Evolutionary conservation across 148 eudicot species (phyloP).

Genomic region (Chenopodium berlandieri): DNA sequence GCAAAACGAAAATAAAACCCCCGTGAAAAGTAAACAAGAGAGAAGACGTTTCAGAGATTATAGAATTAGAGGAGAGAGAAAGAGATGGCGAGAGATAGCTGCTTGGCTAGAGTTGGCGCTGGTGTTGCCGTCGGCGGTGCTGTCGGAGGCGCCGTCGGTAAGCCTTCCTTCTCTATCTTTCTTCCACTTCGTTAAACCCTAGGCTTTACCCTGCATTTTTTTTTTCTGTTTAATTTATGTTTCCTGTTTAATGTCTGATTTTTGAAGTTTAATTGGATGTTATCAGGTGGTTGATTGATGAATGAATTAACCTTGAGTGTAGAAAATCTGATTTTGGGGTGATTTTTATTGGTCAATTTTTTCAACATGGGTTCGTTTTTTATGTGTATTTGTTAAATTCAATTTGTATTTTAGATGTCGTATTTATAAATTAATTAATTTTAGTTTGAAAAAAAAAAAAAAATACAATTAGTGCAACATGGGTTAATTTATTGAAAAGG

Average conservation of each 20-base stretch:
- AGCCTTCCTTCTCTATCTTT: not conserved
- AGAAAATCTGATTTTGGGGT: not conserved
- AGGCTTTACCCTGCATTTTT: constrained; percentile 3
- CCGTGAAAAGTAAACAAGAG: not conserved
- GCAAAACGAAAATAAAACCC: too few relatives aligned
- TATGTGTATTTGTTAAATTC: too few relatives aligned
- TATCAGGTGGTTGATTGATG: not conserved
- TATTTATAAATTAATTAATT: too few relatives aligned
- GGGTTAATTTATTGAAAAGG: not conserved
- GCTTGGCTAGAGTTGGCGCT: constrained; percentile 66
- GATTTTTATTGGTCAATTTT: not conserved
- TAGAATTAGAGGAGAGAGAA: not conserved
- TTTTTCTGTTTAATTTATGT: not conserved
- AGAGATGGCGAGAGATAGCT: constrained; percentile 75
- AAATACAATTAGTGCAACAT: not conserved
- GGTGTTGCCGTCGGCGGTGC: constrained; percentile 91
- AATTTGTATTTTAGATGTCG: too few relatives aligned
- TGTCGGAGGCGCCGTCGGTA: constrained; percentile 90
- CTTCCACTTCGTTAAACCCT: constrained; percentile 24
- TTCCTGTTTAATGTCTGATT: constrained; percentile 2
- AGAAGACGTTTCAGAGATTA: not conserved
- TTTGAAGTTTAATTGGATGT: not conserved
- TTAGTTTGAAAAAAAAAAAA: too few relatives aligned
- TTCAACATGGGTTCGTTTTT: not conserved
- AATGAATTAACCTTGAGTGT: not conserved